These are phyloP conservation scores for Naganishia onofrii DNA, from an alignment of 768 basidiomycete species.

Conservation along the genomic window DNA sequence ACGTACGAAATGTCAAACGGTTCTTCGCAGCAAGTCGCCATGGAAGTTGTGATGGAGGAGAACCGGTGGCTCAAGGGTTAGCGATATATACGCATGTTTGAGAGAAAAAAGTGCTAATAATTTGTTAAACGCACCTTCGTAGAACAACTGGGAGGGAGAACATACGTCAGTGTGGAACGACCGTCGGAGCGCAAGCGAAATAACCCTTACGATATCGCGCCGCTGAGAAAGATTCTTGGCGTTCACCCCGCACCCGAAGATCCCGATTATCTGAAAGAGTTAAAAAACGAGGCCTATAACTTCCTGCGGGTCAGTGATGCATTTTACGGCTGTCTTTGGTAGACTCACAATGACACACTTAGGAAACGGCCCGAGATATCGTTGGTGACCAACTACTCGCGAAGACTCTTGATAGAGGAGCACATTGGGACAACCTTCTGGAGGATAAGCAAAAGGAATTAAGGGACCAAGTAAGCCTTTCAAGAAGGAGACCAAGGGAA, in stretches of 20 bases:
- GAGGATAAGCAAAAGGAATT: neutral
- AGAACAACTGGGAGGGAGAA: too few relatives aligned
- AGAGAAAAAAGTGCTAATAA: too few relatives aligned
- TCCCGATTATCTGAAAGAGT: conserved; percentile 1
- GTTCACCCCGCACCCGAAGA: neutral
- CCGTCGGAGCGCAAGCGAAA: conserved; percentile 1
- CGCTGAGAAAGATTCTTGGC: neutral
- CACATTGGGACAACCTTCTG: neutral
- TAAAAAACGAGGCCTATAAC: conserved; percentile 13
- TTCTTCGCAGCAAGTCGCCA: too few relatives aligned
- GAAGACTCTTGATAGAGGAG: neutral
- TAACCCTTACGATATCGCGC: conserved; percentile 3
- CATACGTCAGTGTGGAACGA: neutral
- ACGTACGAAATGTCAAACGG: too few relatives aligned
- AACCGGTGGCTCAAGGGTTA: too few relatives aligned
- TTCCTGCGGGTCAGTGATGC: neutral
- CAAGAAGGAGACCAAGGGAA: too few relatives aligned
- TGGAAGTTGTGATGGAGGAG: too few relatives aligned
- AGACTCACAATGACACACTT: too few relatives aligned
- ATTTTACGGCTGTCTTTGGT: neutral
- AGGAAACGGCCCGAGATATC: neutral
- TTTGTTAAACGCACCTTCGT: conserved; percentile 1
- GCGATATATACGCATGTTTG: too few relatives aligned
- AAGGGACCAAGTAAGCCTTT: too few relatives aligned
- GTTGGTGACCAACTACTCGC: neutral